Conservation (phyloP, 495 filamentous ascomycete species). For the Penicillium alfredii region DNA sequence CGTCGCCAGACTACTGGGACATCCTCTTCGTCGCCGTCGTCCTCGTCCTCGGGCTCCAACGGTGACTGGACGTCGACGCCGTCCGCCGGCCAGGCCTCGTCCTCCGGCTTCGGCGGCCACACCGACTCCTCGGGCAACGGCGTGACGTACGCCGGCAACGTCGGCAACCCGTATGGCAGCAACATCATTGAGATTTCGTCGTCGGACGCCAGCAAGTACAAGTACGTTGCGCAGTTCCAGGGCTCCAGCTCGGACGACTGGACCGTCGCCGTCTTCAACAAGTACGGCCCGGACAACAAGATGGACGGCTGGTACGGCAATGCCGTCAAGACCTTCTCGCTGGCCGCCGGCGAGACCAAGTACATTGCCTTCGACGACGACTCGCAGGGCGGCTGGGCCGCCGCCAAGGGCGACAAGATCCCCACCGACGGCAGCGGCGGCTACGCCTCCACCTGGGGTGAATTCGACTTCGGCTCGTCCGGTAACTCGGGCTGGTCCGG, state of each 20-base stretch:
- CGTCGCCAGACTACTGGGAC: constrained; percentile 23
- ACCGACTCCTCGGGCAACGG: constrained; percentile 25
- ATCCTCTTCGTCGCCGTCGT: constrained; percentile 1
- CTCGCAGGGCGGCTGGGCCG: constrained; percentile 37
- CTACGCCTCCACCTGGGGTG: constrained; percentile 41
- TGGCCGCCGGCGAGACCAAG: constrained; percentile 35
- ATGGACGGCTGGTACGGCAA: constrained; percentile 37
- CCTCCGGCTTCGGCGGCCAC: constrained; percentile 25
- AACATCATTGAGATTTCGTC: constrained; percentile 44
- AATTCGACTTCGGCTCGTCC: constrained; percentile 36
- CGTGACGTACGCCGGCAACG: constrained; percentile 41
- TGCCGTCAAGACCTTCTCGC: constrained; percentile 35
- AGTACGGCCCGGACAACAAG: constrained; percentile 36
- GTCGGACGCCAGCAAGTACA: constrained; percentile 30
- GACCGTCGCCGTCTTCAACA: constrained; percentile 50
- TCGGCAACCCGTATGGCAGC: constrained; percentile 46
- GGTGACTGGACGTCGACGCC: constrained; percentile 21
- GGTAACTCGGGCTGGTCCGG: constrained; percentile 36
- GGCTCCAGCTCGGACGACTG: constrained; percentile 34
- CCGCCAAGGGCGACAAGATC: constrained; percentile 25
- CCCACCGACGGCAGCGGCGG: constrained; percentile 28
- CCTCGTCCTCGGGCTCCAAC: constrained; percentile 4
- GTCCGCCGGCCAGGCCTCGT: constrained; percentile 20
- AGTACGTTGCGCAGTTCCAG: constrained; percentile 43
- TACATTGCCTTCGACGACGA: constrained; percentile 45